These are phyloP conservation scores for Symbiotaphrina buchneri DNA, from an alignment of 495 filamentous ascomycete genomes.

Conservation along the genomic window DNA sequence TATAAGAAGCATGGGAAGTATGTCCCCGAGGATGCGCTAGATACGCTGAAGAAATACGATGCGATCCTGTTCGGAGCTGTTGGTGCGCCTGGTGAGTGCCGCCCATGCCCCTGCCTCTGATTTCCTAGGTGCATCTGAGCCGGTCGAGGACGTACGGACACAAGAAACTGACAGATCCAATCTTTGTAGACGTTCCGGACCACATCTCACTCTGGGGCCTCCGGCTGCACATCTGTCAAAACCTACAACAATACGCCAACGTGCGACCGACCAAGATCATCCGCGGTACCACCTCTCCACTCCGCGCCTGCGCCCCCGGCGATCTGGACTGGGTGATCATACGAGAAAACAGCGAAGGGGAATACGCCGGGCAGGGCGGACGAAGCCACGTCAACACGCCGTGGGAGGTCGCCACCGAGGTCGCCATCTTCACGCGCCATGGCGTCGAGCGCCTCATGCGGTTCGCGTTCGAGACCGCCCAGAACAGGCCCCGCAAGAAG, in stretches of 20 bases:
- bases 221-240: too few species aligned
- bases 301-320: constrained; percentile 3
- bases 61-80: constrained; percentile 34
- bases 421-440: constrained; percentile 27
- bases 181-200: too few species aligned
- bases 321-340: constrained; percentile 32
- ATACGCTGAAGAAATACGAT: constrained; percentile 25
- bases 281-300: too few species aligned
- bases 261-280: too few species aligned
- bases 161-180: too few species aligned
- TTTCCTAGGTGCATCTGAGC: constrained; percentile 17
- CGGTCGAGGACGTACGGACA: constrained; percentile 11
- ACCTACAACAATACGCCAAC: too few species aligned
- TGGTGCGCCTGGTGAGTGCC: constrained; percentile 29
- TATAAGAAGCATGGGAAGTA: constrained; percentile 29
- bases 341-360: constrained; percentile 33
- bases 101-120: constrained; percentile 30
- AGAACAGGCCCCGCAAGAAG: constrained; percentile 20
- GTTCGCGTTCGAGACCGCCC: constrained; percentile 29
- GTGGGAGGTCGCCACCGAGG: constrained; percentile 30
- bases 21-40: constrained; percentile 28
- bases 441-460: constrained; percentile 31
- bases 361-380: constrained; percentile 33
- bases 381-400: constrained; percentile 23
- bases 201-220: too few species aligned